Evolutionary conservation across 192 early-diverging fungal species (phyloP).

Genomic region (Entophlyctis luteolus): DNA sequence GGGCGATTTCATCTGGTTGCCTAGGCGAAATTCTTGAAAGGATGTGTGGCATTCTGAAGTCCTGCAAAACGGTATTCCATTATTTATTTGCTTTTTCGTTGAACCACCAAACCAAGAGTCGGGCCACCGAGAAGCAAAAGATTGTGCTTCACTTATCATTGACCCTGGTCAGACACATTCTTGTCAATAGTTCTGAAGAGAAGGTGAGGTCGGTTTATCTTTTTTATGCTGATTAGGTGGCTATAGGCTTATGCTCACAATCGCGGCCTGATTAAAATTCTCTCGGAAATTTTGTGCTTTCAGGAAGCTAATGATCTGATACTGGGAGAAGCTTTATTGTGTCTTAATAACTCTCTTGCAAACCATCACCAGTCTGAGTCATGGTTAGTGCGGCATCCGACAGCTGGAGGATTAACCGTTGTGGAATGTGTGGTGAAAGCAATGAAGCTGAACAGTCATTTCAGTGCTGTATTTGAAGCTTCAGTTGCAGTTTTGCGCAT

Average conservation of each 20-base stretch:
- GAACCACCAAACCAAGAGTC: neutral
- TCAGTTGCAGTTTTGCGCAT: conserved; percentile 28
- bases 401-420: neutral
- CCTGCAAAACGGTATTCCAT: neutral
- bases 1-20: conserved; percentile 5
- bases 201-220: conserved; percentile 16
- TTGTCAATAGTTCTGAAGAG: conserved; percentile 25
- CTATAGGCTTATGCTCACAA: neutral
- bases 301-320: conserved; percentile 15
- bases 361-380: conserved; percentile 22
- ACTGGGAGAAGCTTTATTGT: conserved; percentile 24
- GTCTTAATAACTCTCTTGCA: conserved; percentile 35
- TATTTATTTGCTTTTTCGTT: neutral
- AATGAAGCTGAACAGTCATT: neutral
- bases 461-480: conserved; percentile 14
- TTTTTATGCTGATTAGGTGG: neutral
- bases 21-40: neutral
- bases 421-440: neutral
- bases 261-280: neutral
- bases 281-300: neutral
- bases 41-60: neutral
- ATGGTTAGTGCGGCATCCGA: neutral
- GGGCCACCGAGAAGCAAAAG: conserved; percentile 15
- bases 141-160: conserved; percentile 17
- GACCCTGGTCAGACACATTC: conserved; percentile 26